These are phyloP conservation scores for Zanthoxylum bungeanum DNA, from an alignment of 345 rosid species.

Conservation along the genomic window DNA sequence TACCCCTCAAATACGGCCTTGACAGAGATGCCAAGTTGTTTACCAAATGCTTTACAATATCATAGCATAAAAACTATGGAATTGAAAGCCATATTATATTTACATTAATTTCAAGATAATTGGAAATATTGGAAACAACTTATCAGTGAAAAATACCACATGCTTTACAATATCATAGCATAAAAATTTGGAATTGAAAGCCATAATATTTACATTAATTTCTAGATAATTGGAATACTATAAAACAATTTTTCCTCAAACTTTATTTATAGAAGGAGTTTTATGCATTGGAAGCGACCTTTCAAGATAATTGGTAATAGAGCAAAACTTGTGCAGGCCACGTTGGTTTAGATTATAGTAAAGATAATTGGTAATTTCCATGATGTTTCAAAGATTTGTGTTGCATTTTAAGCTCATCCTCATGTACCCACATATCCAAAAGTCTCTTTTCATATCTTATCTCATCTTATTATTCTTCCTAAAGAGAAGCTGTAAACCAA, in stretches of 20 bases:
- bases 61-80: background rate
- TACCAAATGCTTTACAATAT: background rate
- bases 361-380: background rate
- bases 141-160: no score
- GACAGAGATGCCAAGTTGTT: background rate
- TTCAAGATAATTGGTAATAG: no score
- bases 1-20: no score
- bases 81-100: background rate
- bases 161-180: no score
- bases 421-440: slow-evolving; percentile 1
- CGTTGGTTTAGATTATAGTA: background rate
- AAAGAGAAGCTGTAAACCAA: background rate
- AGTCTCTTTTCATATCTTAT: slow-evolving; percentile 13
- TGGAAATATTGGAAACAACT: no score
- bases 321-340: background rate
- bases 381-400: background rate
- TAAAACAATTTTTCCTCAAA: no score
- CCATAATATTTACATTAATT: no score
- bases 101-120: background rate
- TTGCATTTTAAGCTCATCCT: background rate
- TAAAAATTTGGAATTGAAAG: no score
- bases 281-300: no score
- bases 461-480: background rate
- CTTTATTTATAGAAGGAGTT: no score
- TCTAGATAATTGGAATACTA: no score